phyloP scores from a whole-genome alignment of 768 basidiomycete genomes.

The Lactifluus pinguis region DNA sequence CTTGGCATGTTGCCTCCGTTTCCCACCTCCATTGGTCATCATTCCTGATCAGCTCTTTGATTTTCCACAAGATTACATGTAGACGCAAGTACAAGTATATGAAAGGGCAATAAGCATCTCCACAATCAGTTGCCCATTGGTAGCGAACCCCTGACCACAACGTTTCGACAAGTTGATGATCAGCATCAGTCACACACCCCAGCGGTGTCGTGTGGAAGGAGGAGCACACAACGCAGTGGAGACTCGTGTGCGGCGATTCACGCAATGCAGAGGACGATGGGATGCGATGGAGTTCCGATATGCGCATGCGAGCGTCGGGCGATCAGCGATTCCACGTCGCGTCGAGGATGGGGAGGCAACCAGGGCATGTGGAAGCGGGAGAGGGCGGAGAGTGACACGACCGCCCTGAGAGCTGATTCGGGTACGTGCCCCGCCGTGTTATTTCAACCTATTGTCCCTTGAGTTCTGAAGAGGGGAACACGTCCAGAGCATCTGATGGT shows the following conservation, averaged over 20 bases:
- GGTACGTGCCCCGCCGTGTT: slow-evolving; percentile 46
- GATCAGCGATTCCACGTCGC: slow-evolving; percentile 17
- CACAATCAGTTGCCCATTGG: too few species aligned
- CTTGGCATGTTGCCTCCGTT: too few species aligned
- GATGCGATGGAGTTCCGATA: slow-evolving; percentile 19
- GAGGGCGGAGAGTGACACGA: slow-evolving; percentile 44
- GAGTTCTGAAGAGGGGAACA: slow-evolving; percentile 52
- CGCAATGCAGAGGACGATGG: slow-evolving; percentile 21
- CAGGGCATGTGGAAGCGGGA: slow-evolving; percentile 24
- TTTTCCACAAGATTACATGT: too few species aligned
- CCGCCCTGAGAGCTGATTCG: slow-evolving; percentile 56
- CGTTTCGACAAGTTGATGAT: too few species aligned
- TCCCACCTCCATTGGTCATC: too few species aligned
- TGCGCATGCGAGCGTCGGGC: slow-evolving; percentile 20
- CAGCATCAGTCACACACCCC: too few species aligned
- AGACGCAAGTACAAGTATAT: too few species aligned
- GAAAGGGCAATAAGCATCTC: too few species aligned
- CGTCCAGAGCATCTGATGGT: slow-evolving; percentile 41
- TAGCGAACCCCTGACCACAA: too few species aligned
- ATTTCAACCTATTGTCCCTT: slow-evolving; percentile 57
- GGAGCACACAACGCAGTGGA: neutral
- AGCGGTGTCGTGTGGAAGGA: too few species aligned
- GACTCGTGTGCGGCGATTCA: slow-evolving; percentile 24
- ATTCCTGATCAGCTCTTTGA: too few species aligned
- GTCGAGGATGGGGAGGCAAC: slow-evolving; percentile 5